Conservation (phyloP, 176 grass and related monocot genomes). For the Olyra latifolia region DNA sequence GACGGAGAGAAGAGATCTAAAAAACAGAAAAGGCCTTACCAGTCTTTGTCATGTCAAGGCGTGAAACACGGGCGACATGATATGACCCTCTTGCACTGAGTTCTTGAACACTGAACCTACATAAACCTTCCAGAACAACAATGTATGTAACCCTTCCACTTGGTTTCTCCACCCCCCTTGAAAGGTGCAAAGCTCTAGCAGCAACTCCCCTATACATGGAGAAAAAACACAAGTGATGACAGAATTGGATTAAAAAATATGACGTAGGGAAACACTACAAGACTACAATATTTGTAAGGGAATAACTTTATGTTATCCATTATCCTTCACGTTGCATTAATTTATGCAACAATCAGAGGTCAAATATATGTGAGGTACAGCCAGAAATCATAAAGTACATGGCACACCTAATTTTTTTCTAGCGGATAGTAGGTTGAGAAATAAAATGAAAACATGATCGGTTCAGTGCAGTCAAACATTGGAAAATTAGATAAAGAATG, state of each 20-base stretch:
- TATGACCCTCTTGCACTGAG: conserved; percentile 84
- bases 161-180: conserved; percentile 96
- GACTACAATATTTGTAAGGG: background rate
- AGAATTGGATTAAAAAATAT: background rate
- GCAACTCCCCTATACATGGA: conserved; percentile 86
- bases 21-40: conserved; percentile 52
- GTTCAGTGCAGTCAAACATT: background rate
- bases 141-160: conserved; percentile 95
- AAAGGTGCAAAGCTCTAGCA: conserved; percentile 97
- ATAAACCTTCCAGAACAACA: conserved; percentile 97
- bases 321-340: conserved; percentile 7
- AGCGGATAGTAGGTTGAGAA: background rate
- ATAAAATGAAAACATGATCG: background rate
- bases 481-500: background rate
- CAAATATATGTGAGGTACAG: background rate
- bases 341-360: background rate
- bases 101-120: conserved; percentile 95
- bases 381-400: background rate
- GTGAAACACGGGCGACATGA: conserved; percentile 81
- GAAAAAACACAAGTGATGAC: background rate
- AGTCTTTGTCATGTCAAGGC: conserved; percentile 90
- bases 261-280: background rate
- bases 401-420: background rate
- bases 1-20: background rate
- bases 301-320: background rate